A percentile compares a stretch with the other conserved stretches of the same genome.
These are phyloP conservation scores for Diaporthe destruens DNA, from an alignment of 2,329 filamentous ascomycete genomes.

Conservation along the genomic window DNA sequence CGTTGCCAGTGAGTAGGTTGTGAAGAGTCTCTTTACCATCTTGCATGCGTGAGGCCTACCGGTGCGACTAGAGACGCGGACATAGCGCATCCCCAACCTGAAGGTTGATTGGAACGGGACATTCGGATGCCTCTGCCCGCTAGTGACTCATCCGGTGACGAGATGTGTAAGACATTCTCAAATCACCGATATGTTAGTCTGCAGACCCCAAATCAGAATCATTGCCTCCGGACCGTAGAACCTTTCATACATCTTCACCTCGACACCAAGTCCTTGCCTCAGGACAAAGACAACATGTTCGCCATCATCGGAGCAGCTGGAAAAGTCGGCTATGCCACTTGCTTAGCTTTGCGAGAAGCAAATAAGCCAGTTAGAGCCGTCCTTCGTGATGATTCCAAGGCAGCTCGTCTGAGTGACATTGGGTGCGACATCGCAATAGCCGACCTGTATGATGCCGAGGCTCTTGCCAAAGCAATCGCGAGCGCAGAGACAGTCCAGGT, in stretches of 20 bases:
- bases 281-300: not conserved
- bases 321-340: conserved; percentile 4
- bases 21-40: too few relatives aligned
- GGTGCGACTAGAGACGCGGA: too few relatives aligned
- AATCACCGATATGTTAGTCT: not conserved
- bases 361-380: not conserved
- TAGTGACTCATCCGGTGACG: conserved; percentile 4
- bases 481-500: conserved; percentile 8
- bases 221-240: not conserved
- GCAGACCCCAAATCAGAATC: not conserved
- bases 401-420: not conserved
- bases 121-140: not conserved
- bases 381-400: not conserved
- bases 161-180: not conserved
- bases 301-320: conserved; percentile 6
- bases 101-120: not conserved
- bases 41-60: too few relatives aligned
- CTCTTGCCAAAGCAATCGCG: not conserved
- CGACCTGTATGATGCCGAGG: not conserved
- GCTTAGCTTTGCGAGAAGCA: conserved; percentile 9
- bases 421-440: conserved; percentile 5
- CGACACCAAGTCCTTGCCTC: not conserved
- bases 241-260: not conserved
- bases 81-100: not conserved
- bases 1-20: too few relatives aligned